Evolutionary conservation across 169 alveolate genomes (phyloP), one percentile per base, ranked within the genome.

Genomic region (Cryptosporidium sp.): DNA sequence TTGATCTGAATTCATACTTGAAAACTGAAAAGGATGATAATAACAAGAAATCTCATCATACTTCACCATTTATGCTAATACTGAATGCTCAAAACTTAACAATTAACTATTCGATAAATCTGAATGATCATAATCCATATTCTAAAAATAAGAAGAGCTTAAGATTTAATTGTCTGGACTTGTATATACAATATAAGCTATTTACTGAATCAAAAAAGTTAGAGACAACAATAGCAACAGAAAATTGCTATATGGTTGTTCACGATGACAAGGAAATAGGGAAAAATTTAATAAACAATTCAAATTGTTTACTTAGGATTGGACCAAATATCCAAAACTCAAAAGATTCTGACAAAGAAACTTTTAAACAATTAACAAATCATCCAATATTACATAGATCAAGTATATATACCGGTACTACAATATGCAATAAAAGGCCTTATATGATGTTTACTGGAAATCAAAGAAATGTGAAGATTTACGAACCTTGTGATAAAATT

Each of bases 291-390:
- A n/a, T 73, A 3, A 33, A n/a, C 51, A 65, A 48, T 53, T 80
- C 89, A 21, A 80, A 48, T 29, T 80, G 89, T 48, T 23, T 80
- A 12, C 44, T 80, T 8, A 60, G 89, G 52, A 62, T 80, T 26
- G 89, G 89, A 23, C 89, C 89, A 23, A 65, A 80, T n/a, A 80
- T 80, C 70, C 80, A 80, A 26, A 65, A 29, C 31, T 37, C 72
- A 3, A 37, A 29, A 5, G 29, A 26, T 26, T 29, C 31, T 16
- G 53, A 52, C 12, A 52, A 53, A 9, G 33, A 53, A 39, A 31
- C 52, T 29, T 21, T 16, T 23, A n/a, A 31, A 1, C 23, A 62
- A 16, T 52, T 73, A 23, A 37, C 44, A 2, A 53, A 37, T 42
- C 89, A 80, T 51, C 89, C 89, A 14, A 62, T 80, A 10, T 42